These are phyloP conservation scores for Chloroidium sp. DNA, from an alignment of 163 green algal species.

Conservation along the genomic window DNA sequence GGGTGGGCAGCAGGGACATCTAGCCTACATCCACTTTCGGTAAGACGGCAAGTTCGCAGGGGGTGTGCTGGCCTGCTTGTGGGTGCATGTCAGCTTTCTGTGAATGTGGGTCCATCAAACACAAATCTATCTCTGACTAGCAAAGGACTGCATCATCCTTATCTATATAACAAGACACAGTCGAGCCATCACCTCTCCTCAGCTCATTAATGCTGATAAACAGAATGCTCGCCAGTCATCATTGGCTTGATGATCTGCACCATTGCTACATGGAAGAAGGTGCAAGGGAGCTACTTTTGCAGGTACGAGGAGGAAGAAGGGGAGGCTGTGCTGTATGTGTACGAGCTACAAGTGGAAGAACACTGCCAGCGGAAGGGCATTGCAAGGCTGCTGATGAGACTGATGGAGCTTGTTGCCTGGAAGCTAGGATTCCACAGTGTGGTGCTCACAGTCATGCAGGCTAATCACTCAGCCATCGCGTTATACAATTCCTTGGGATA, in stretches of 20 bases:
- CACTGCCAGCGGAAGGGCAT: conserved; percentile 28
- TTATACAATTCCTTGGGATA: background rate
- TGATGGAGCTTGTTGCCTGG: conserved; percentile 30
- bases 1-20: background rate
- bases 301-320: conserved; percentile 15
- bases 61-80: too few relatives aligned
- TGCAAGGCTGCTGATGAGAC: conserved; percentile 30
- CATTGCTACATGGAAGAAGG: too few relatives aligned
- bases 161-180: too few relatives aligned
- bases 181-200: too few relatives aligned
- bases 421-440: background rate
- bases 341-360: conserved; percentile 35
- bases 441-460: conserved; percentile 15
- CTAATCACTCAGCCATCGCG: background rate
- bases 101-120: too few relatives aligned
- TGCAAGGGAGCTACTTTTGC: background rate
- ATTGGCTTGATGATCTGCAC: too few relatives aligned
- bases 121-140: too few relatives aligned
- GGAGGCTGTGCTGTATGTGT: conserved; percentile 31
- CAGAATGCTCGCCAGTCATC: too few relatives aligned
- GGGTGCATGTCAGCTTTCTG: too few relatives aligned
- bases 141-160: too few relatives aligned
- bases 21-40: conserved; percentile 13
- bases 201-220: too few relatives aligned
- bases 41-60: background rate